phyloP scores from a whole-genome alignment of 768 basidiomycete genomes.

The Collybiopsis luxurians region DNA sequence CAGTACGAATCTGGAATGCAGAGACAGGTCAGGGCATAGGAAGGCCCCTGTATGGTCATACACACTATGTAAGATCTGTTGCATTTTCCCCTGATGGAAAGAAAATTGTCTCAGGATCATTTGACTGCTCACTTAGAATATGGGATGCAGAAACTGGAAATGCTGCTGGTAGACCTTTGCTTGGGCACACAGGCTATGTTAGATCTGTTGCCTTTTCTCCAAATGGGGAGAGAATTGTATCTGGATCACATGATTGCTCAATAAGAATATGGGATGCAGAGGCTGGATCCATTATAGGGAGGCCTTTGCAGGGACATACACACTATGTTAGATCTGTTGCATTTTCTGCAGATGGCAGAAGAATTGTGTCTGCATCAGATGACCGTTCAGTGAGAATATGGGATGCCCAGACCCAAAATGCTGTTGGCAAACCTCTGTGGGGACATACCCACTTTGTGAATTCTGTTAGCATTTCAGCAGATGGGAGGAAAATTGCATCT shows the following conservation, averaged over 20 bases:
- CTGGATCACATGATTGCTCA: no score
- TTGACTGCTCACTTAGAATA: no score
- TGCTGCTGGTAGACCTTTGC: no score
- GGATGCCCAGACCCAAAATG: slow-evolving; percentile 7
- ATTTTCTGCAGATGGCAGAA: slow-evolving; percentile 24
- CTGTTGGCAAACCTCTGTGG: slow-evolving; percentile 4
- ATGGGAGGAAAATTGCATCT: slow-evolving; percentile 42
- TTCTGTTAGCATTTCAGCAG: slow-evolving; percentile 38
- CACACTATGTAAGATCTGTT: slow-evolving; percentile 15
- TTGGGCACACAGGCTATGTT: no score
- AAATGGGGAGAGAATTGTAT: no score
- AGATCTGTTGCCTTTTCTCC: no score
- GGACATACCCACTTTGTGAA: slow-evolving; percentile 26
- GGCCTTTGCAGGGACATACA: no score
- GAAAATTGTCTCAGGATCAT: no score
- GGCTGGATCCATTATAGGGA: no score
- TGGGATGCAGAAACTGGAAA: no score
- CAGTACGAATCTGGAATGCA: slow-evolving; percentile 20
- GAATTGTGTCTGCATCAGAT: slow-evolving; percentile 10
- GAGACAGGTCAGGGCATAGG: slow-evolving; percentile 14
- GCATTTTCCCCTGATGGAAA: no score
- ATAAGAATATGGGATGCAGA: no score
- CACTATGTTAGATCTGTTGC: slow-evolving; percentile 16
- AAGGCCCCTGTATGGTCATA: slow-evolving; percentile 14
- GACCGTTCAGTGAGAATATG: slow-evolving; percentile 16